Evolutionary conservation across 352 stramenopile species (phyloP).

Genomic region (Phytophthora ramorum): DNA sequence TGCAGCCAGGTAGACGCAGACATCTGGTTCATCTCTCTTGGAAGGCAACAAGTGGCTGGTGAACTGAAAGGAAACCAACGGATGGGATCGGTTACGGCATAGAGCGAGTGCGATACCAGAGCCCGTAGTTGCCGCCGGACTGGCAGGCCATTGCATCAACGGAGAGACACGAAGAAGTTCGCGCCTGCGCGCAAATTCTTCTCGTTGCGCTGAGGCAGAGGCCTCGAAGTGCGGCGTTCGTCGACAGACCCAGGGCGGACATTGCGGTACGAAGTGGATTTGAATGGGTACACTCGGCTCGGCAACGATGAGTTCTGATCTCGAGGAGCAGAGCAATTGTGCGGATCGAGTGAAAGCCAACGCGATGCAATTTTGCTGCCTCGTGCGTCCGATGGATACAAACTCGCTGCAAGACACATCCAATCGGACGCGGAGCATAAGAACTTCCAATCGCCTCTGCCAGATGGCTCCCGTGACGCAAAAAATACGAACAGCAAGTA

Average conservation of each 20-base stretch:
- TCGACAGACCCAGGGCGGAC: not conserved
- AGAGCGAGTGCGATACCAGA: constrained; percentile 10
- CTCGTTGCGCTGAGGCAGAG: not conserved
- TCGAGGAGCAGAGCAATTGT: not conserved
- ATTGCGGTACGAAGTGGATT: not conserved
- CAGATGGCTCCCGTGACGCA: constrained; percentile 6
- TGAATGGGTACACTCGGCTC: not conserved
- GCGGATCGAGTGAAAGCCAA: not conserved
- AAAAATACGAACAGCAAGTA: constrained; percentile 4
- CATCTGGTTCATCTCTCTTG: constrained; percentile 28
- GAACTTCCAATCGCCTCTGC: constrained; percentile 12
- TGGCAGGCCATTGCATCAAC: not conserved
- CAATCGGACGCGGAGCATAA: not conserved
- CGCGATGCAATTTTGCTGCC: not conserved
- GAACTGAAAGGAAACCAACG: not conserved
- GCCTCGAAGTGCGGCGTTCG: not conserved
- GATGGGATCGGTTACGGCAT: constrained; percentile 19
- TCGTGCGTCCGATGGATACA: constrained; percentile 4
- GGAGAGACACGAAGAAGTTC: too few relatives aligned
- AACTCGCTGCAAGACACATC: constrained; percentile 15
- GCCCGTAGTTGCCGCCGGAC: not conserved
- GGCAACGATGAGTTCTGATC: not conserved
- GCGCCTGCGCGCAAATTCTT: not conserved
- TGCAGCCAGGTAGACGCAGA: not conserved
- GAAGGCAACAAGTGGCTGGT: constrained; percentile 5